Base-by-base conservation (phyloP, 768 basidiomycete species). In the Clavulina sp. region DNA sequence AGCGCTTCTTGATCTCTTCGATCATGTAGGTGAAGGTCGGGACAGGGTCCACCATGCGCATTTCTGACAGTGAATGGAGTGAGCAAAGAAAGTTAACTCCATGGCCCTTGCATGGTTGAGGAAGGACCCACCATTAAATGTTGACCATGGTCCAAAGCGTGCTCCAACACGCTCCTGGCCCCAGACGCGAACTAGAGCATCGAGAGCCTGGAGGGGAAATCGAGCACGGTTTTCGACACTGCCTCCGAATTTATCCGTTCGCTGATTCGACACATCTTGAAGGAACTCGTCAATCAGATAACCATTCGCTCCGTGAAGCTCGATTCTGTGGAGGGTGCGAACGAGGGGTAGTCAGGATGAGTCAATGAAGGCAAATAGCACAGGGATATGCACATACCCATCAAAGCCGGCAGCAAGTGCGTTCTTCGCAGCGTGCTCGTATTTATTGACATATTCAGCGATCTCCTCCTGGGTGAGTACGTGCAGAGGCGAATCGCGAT, bases 221-320 rank as follows among this genome's bases (percentile, higher is more conserved):
- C 83, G 76, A 52, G 83, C 61, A 31, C 86, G 75, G 67, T 87
- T 85, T 57, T 78, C 76, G 33, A 88, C 67, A 5, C 71, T 63
- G 2, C 85, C 85, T 6, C 86, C 85, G 60, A 80, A 86, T 28
- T 66, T 40, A 63, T 89, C 88, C 5, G 69, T 70, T 29, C 84
- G 78, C 4, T 62, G 63, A 68, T 91, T 88, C 13, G 80, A 81
- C 28, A 85, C 61, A 1, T 84, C 85, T 2, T 81, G 83, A 6
- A 80, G 60, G 65, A 87, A 89, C 19, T 68, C 61, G 61, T 78
- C 73, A 1, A 80, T 30, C 18, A 83, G 72, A 60, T 81, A 80
- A 28, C 78, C 81, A 60, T 86, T 81, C 2, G 82, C 83, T 5
- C 63, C 73, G 60, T 85, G 83, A 18, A 85, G 58, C 60, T 85